Evolutionary conservation across 768 basidiomycete species (phyloP).

Genomic region (Mycena polygramma): DNA sequence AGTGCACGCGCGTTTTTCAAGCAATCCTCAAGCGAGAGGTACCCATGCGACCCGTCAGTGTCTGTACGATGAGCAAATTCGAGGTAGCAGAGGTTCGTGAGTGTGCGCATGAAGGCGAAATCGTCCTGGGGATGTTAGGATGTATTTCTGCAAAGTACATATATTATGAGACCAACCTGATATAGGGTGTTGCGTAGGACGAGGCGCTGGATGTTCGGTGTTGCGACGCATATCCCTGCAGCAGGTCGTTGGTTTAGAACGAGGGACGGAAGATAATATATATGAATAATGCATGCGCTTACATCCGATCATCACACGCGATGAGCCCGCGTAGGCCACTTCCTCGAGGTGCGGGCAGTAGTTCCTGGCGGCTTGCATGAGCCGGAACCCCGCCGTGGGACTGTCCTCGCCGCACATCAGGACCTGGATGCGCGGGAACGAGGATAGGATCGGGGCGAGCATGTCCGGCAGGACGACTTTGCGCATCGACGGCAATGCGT

Average conservation of each 20-base stretch:
- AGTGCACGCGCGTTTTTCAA: not conserved
- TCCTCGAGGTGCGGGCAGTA: not conserved
- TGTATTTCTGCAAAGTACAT: not conserved
- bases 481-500: not conserved
- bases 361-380: not conserved
- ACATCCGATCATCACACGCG: conserved; percentile 9
- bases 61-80: conserved; percentile 9
- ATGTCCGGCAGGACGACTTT: not conserved
- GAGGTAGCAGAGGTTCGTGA: conserved; percentile 12
- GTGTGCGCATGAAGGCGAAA: conserved; percentile 4
- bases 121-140: not conserved
- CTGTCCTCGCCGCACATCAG: conserved; percentile 1
- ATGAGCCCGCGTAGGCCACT: not conserved
- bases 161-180: not conserved
- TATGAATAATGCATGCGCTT: too few relatives aligned
- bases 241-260: too few relatives aligned
- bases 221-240: not conserved
- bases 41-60: not conserved
- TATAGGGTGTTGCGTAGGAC: conserved; percentile 3
- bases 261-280: not conserved
- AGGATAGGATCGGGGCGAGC: not conserved
- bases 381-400: not conserved
- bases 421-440: not conserved
- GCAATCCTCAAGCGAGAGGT: not conserved
- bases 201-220: conserved; percentile 12